Conservation (phyloP, 208 protist genomes). For the Herpetomonas samuelpessoai region DNA sequence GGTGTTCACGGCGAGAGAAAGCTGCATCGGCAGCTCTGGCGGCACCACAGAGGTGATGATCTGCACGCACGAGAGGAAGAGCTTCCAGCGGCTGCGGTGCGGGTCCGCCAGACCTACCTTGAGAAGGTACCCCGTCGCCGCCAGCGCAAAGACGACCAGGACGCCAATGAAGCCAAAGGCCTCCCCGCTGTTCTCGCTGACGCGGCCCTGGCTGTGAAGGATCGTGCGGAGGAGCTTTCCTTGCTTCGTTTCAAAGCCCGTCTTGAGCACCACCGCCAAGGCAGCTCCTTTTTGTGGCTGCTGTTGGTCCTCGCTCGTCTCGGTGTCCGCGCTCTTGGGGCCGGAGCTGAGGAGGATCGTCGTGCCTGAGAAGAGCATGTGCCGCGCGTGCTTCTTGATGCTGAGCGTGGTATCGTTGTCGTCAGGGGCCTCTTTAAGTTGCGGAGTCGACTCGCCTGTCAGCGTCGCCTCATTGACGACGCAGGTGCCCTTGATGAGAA, state of each 20-base stretch:
- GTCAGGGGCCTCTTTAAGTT: constrained; percentile 94
- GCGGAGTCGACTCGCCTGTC: constrained; percentile 99
- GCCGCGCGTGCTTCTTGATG: constrained; percentile 85
- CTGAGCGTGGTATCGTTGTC: constrained; percentile 58
- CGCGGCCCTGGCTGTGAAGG: constrained; percentile 90
- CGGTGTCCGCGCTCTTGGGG: constrained; percentile 33
- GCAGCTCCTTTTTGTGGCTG: constrained; percentile 25
- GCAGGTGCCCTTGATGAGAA: constrained; percentile 94
- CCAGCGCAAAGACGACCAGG: constrained; percentile 96
- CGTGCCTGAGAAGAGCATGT: constrained; percentile 96
- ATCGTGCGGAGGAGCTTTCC: constrained; percentile 95
- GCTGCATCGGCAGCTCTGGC: constrained; percentile 99
- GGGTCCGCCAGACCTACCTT: constrained; percentile 82
- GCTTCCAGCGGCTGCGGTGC: constrained; percentile 91
- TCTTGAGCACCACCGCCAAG: constrained; percentile 97
- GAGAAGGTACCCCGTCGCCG: constrained; percentile 95
- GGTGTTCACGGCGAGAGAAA: constrained; percentile 98
- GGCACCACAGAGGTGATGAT: constrained; percentile 99
- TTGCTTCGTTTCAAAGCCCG: constrained; percentile 98
- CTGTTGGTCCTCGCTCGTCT: constrained; percentile 18
- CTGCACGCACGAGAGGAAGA: constrained; percentile 98
- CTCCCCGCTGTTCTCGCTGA: constrained; percentile 96
- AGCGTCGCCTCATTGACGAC: constrained; percentile 99
- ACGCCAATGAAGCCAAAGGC: constrained; percentile 96
- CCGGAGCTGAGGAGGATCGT: constrained; percentile 90